Evolutionary conservation across 2,329 filamentous ascomycete genomes (phyloP).

Genomic region (Alternaria novae-zelandiae): DNA sequence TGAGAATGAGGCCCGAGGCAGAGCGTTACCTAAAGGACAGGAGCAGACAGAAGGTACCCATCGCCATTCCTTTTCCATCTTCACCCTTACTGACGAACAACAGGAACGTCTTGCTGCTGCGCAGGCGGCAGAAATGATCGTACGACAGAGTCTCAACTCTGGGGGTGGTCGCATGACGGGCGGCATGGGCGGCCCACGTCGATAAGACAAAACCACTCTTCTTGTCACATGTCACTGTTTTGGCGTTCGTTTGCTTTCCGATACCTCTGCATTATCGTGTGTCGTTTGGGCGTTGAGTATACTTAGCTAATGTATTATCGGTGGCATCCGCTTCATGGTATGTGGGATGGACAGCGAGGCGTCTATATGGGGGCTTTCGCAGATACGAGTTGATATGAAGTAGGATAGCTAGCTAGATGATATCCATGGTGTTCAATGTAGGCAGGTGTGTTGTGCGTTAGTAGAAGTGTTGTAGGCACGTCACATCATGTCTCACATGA

Average conservation of each 20-base stretch:
- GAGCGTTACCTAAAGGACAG: slow-evolving; percentile 85
- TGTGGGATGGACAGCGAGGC: not conserved
- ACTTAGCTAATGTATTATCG: slow-evolving; percentile 1
- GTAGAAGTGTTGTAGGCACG: not conserved
- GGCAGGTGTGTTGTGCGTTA: not conserved
- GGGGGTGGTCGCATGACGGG: slow-evolving; percentile 61
- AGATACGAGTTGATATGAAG: not conserved
- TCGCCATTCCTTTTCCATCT: not conserved
- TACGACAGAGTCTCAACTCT: slow-evolving; percentile 82
- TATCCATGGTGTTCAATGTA: not conserved
- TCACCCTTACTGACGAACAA: not conserved
- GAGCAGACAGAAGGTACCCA: slow-evolving; percentile 76
- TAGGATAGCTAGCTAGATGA: not conserved
- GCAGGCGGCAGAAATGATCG: slow-evolving; percentile 91
- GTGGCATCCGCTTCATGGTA: not conserved
- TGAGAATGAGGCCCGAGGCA: slow-evolving; percentile 94
- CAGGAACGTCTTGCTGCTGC: slow-evolving; percentile 83
- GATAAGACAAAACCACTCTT: not conserved
- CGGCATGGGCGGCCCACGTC: slow-evolving; percentile 14
- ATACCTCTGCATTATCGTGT: slow-evolving; percentile 23
- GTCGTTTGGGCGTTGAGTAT: not conserved
- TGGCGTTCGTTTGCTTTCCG: slow-evolving; percentile 5
- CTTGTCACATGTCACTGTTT: not conserved
- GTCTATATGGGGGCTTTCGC: not conserved
- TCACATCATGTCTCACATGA: not conserved